Conservation (phyloP, 495 filamentous ascomycete species). For the Penicillium dipodomyicola region DNA sequence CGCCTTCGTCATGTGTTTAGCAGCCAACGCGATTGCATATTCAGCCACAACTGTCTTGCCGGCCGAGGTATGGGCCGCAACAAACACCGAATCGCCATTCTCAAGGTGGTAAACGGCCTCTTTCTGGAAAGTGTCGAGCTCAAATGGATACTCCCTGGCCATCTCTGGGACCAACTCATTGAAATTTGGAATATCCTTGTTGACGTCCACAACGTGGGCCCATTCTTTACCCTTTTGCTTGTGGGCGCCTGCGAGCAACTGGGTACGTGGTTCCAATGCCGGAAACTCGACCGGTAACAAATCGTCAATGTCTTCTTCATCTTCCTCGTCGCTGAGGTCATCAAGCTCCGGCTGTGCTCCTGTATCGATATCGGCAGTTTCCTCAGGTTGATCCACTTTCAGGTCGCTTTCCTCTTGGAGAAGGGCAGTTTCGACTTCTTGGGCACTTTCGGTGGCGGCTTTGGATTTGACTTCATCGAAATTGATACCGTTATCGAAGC, state of each 20-base stretch:
- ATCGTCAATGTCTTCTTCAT: constrained; percentile 82
- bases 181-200: constrained; percentile 88
- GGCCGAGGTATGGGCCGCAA: constrained; percentile 97
- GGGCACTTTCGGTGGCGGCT: constrained; percentile 54
- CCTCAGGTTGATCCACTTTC: constrained; percentile 35
- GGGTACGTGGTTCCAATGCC: constrained; percentile 78
- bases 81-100: constrained; percentile 94
- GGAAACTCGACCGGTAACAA: constrained; percentile 93
- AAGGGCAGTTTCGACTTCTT: constrained; percentile 72
- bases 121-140: constrained; percentile 97
- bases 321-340: constrained; percentile 49
- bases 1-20: constrained; percentile 97
- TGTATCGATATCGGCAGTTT: constrained; percentile 33
- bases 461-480: constrained; percentile 62
- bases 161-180: constrained; percentile 89
- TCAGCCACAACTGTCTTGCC: constrained; percentile 98
- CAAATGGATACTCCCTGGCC: constrained; percentile 94
- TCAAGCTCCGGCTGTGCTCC: constrained; percentile 48
- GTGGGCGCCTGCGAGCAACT: constrained; percentile 66
- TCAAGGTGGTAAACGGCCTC: constrained; percentile 98
- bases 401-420: constrained; percentile 58
- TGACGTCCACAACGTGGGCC: constrained; percentile 97
- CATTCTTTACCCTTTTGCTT: constrained; percentile 80
- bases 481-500: constrained; percentile 74
- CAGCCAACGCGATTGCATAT: constrained; percentile 93